Base-by-base conservation (phyloP, 495 filamentous ascomycete species). In the Bryoglossum gracile region DNA sequence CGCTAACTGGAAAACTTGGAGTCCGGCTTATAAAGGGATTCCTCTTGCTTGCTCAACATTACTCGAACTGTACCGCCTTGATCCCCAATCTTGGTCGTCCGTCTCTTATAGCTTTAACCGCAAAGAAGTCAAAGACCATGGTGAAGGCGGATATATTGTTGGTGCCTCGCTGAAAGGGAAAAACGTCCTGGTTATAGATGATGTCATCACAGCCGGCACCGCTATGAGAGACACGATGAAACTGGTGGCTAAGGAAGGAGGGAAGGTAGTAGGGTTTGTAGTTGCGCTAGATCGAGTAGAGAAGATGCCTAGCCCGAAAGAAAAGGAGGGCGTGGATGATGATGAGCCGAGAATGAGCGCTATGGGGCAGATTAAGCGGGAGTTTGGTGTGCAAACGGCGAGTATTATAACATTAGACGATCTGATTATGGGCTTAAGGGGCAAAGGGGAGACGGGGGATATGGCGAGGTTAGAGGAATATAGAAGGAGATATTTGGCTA, bases 11-110 rank as follows among this genome's bases (percentile, higher is more conserved):
- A n/a, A n/a, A n/a, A n/a, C n/a, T n/a, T n/a, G n/a, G n/a, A n/a
- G n/a, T n/a, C 91, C 92, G 4, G 89, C 91, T 16, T 98, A 96
- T 75, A 97, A 97, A 68, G 92, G 92, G 25, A 95, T 96, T 50
- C 85, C 87, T 0, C 77, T 96, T 2, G 86, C 87, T n/a, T 71
- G 80, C 13, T 73, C 83, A 2, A 82, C 87, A 6, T 72, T 81
- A 30, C 76, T 80, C 59, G 79, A 84, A 57, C 74, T 96, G 2
- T 75, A 74, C 46, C 71, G 77, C 51, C 66, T 87, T 4, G 81
- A 86, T 53, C 62, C 67, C 6, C 57, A 57, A 24, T 68, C 63
- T 35, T 87, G 74, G 55, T 70, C 66, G 10, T 53, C 68, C n/a
- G 69, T 81, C 35, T 82, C 77, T 60, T 96, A 95, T 68, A 82